Base-by-base conservation (phyloP, 1,139 yeast species). In the Arxiozyma telluris region DNA sequence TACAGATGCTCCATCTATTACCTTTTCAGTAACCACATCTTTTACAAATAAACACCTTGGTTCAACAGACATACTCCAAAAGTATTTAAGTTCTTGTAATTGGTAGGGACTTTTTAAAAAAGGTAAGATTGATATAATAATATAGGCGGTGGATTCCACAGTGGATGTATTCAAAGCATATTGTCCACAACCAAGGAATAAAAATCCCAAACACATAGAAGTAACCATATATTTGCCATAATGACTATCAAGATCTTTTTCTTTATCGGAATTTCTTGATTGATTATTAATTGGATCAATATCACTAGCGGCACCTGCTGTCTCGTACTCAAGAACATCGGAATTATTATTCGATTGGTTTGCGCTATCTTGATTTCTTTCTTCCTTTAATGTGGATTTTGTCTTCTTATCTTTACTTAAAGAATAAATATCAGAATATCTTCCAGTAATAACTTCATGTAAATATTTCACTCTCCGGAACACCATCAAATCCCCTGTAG, bases 171-270 rank as follows among this genome's bases (percentile, higher is more conserved):
- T 77, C 58, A 93, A 80, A 0, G 96, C 93, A 70, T 82, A 89
- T 67, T 89, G 96, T 0, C 98, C 97, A 5, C 96, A 95, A 0
- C 97, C 96, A 47, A 93, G 71, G 64, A 93, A 91, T 54, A 93
- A 72, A 60, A 91, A 82, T 1, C 99, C 99, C 49, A 93, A 71
- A 0, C 96, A 88, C 74, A 88, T 79, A 63, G 87, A 89, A 2
- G 84, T 76, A 0, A 94, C 90, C 82, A 88, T 81, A 65, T 80
- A 87, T 57, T 82, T 80, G 0, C 96, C 96, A 67, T 79, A 89
- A 7, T 70, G 68, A 25, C 59, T 64, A 46, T 66, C 70, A 22
- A 61, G 58, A 52, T 65, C 55, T 41, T 47, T 41, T 22, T 45
- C 55, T 45, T 52, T 54, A 8, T 54, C 52, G 34, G 30, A 21